Conservation (phyloP, 805 yeast species). For the Zygosaccharomyces pseudorouxii region DNA sequence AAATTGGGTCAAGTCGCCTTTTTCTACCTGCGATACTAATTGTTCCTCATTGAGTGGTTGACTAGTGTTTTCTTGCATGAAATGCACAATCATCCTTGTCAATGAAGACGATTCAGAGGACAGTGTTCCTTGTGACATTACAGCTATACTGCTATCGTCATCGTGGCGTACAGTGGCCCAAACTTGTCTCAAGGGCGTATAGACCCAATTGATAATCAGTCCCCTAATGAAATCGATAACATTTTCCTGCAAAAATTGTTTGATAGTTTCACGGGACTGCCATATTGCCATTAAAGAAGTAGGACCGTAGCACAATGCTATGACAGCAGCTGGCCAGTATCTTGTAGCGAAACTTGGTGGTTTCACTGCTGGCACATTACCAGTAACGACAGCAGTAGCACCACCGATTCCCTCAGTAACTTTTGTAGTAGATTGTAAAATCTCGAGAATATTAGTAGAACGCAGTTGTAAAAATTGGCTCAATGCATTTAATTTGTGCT, state of each 20-base stretch:
- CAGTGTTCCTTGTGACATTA: constrained; percentile 74
- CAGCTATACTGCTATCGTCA: constrained; percentile 63
- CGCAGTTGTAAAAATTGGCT: constrained; percentile 5
- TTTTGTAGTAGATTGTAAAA: background rate
- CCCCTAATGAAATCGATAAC: constrained; percentile 61
- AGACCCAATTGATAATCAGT: constrained; percentile 77
- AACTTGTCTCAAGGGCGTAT: constrained; percentile 68
- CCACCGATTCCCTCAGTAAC: background rate
- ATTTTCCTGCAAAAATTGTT: constrained; percentile 53
- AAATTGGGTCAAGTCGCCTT: constrained; percentile 76
- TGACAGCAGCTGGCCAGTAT: constrained; percentile 60
- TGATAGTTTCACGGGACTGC: constrained; percentile 49
- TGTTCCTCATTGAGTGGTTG: constrained; percentile 21
- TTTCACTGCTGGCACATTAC: background rate
- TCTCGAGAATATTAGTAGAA: constrained; percentile 1
- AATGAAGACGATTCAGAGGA: constrained; percentile 73
- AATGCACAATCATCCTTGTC: constrained; percentile 80
- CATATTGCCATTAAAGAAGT: constrained; percentile 40
- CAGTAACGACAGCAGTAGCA: background rate
- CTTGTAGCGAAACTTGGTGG: constrained; percentile 44
- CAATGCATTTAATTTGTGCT: constrained; percentile 7
- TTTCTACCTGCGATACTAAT: constrained; percentile 44
- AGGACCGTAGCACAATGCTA: constrained; percentile 51
- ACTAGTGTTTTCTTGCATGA: constrained; percentile 23
- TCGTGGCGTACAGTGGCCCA: constrained; percentile 82